These are phyloP conservation scores for Dactylellina drechsleri DNA, from an alignment of 2,329 filamentous ascomycete genomes.

Conservation along the genomic window DNA sequence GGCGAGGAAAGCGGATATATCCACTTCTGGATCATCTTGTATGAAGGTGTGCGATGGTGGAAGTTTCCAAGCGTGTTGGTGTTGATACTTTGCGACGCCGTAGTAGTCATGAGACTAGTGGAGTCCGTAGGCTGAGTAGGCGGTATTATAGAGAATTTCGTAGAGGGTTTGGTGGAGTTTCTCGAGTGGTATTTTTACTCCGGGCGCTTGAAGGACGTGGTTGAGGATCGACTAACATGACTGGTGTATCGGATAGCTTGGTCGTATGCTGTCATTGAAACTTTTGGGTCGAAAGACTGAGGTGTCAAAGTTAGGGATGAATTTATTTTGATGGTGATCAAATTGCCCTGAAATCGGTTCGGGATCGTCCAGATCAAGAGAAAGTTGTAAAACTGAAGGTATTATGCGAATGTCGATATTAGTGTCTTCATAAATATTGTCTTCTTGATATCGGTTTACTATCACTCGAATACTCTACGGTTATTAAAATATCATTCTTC, in stretches of 20 bases:
- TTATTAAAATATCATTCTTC: too few relatives aligned
- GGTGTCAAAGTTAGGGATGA: not conserved
- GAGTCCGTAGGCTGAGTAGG: conserved; percentile 9
- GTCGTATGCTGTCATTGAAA: not conserved
- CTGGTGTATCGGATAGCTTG: conserved; percentile 11
- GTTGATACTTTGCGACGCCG: conserved; percentile 6
- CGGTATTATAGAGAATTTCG: conserved; percentile 11
- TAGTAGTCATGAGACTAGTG: conserved; percentile 23
- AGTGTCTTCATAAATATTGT: too few relatives aligned
- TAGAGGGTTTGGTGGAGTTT: not conserved
- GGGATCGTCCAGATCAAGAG: not conserved
- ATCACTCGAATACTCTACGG: too few relatives aligned
- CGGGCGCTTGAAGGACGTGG: not conserved
- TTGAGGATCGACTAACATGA: conserved; percentile 10
- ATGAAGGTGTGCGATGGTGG: not conserved
- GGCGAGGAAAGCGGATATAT: not conserved
- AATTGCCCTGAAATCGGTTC: not conserved
- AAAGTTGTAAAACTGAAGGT: not conserved
- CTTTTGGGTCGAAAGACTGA: not conserved
- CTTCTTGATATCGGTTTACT: too few relatives aligned
- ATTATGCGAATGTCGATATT: not conserved
- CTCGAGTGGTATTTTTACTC: not conserved
- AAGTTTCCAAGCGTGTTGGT: not conserved
- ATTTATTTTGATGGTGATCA: not conserved
- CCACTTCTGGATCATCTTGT: not conserved